phyloP scores from a whole-genome alignment of 1,284 basidiomycete genomes.

The Marasmius fiardii region DNA sequence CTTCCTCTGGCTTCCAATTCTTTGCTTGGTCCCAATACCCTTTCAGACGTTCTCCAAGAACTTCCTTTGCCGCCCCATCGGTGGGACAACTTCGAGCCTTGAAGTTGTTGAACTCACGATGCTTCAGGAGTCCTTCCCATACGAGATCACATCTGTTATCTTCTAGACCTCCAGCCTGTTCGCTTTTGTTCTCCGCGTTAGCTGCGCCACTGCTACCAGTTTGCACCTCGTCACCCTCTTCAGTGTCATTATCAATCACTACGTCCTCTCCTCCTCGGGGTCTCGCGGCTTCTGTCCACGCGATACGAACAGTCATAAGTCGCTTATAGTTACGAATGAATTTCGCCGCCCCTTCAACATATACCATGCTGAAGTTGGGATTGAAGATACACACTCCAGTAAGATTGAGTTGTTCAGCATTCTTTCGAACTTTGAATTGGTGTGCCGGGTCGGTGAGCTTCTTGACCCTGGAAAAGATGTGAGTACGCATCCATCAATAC shows the following conservation, averaged over 20 bases:
- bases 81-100: slow-evolving; percentile 84
- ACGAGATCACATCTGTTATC: slow-evolving; percentile 89
- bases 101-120: slow-evolving; percentile 80
- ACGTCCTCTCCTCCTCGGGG: slow-evolving; percentile 51
- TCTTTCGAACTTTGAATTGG: slow-evolving; percentile 94
- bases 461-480: slow-evolving; percentile 58
- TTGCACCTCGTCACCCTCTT: slow-evolving; percentile 15
- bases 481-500: slow-evolving; percentile 7
- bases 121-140: slow-evolving; percentile 90
- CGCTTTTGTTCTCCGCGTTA: slow-evolving; percentile 25
- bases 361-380: slow-evolving; percentile 84
- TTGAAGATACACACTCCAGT: slow-evolving; percentile 91
- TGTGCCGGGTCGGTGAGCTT: slow-evolving; percentile 91
- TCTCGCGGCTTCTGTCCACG: slow-evolving; percentile 91
- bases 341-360: slow-evolving; percentile 90
- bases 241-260: slow-evolving; percentile 12
- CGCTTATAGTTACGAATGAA: slow-evolving; percentile 87
- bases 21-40: slow-evolving; percentile 96
- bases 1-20: slow-evolving; percentile 78
- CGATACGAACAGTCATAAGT: slow-evolving; percentile 85
- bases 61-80: slow-evolving; percentile 83
- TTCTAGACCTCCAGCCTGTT: slow-evolving; percentile 51
- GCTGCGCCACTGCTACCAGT: slow-evolving; percentile 8
- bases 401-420: slow-evolving; percentile 88
- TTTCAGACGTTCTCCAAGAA: slow-evolving; percentile 77